Evolutionary conservation across 805 yeast species (phyloP), one percentile per base, ranked within the genome.

Genomic region (Teunomyces panamensis): DNA sequence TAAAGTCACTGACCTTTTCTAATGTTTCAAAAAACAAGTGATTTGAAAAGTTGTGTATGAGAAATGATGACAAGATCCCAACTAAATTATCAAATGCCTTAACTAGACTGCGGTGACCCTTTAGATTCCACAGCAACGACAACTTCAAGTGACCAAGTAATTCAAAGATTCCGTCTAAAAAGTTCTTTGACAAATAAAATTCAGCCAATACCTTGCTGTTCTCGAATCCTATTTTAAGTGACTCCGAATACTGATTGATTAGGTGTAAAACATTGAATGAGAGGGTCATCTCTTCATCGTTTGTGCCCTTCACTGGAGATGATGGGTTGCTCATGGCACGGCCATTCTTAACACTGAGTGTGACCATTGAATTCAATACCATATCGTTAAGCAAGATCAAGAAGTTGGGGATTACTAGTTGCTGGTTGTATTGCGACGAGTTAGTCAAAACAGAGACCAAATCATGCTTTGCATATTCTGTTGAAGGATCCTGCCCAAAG

Each of bases 361-460:
- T 52, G 43, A 60, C 62, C 63, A 52, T 61, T 28, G 61, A 73
- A 57, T 57, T 72, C 53, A 58, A 63, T 42, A 54, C 73, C 59
- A 56, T 51, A 50, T 53, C 68, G 49, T 57, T 73, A 55, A 62
- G 50, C 20, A 71, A 43, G 20, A 56, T 64, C 62, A 80, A 47
- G 16, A 81, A 69, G 5, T 81, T 83, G 0, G 83, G 81, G 54
- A 78, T 65, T 0, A 66, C 46, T 3, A 73, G 48, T 30, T 58
- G 48, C 29, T 58, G 57, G 9, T 46, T 49, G 9, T 61, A 47
- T 9, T 51, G 45, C 5, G 16, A 32, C 2, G 26, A 11, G 5
- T 24, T 30, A 6, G n/a, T 27, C 20, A 43, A 46, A 2, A 37
- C 16, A 9, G 47, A 46, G 9, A 43, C 24, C 8, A 45, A 24